Evolutionary conservation across 768 basidiomycete genomes (phyloP).

Genomic region (Lactifluus volemus): DNA sequence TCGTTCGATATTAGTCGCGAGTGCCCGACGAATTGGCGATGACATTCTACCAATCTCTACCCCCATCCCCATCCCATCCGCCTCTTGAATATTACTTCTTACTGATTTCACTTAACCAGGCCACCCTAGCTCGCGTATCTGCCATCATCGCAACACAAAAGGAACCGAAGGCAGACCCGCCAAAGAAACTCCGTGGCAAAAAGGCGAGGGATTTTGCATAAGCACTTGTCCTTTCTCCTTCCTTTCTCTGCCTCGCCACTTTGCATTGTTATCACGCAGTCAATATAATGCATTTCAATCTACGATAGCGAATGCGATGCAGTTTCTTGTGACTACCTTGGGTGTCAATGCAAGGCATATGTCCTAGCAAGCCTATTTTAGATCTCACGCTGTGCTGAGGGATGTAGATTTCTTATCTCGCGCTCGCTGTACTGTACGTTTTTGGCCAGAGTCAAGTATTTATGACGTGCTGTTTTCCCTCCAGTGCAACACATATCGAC

Average conservation of each 20-base stretch:
- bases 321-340: neutral
- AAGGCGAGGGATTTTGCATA: constrained; percentile 32
- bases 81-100: neutral
- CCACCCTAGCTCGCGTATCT: constrained; percentile 67
- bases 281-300: neutral
- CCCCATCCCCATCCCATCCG: neutral
- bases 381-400: neutral
- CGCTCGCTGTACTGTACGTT: neutral
- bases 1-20: constrained; percentile 52
- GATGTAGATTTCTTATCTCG: no score
- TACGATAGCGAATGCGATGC: neutral
- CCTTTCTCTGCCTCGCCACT: neutral
- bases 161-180: constrained; percentile 56
- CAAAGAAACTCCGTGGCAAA: constrained; percentile 68
- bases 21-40: constrained; percentile 67
- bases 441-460: neutral
- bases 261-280: neutral
- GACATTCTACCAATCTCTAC: constrained; percentile 31
- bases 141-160: constrained; percentile 62
- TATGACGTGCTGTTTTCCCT: no score
- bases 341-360: neutral
- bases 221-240: neutral
- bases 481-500: neutral
- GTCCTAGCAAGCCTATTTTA: neutral
- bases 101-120: constrained; percentile 33